Conservation (phyloP, 2,329 filamentous ascomycete genomes). For the Elsinoe ampelina region DNA sequence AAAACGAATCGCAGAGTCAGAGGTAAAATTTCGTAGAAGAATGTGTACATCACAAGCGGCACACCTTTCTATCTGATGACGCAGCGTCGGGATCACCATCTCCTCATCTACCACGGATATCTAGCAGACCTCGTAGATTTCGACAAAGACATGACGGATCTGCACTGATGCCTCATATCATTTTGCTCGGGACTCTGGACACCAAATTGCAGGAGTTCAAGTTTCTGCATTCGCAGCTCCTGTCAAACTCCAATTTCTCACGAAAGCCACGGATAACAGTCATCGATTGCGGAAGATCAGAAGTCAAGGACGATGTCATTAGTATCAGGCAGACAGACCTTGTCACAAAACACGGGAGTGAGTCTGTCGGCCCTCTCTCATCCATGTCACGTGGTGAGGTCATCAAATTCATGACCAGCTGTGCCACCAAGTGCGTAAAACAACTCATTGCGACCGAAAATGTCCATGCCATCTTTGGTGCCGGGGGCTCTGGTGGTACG, state of each 20-base stretch:
- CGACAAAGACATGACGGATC: not conserved
- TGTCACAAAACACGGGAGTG: conserved; percentile 26
- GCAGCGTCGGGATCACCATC: too few relatives aligned
- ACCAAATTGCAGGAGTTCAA: conserved; percentile 54
- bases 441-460: conserved; percentile 46
- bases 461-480: conserved; percentile 46
- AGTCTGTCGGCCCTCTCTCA: conserved; percentile 23
- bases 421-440: conserved; percentile 36
- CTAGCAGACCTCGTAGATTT: not conserved
- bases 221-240: conserved; percentile 43
- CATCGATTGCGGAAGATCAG: conserved; percentile 47
- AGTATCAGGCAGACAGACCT: conserved; percentile 38
- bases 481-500: conserved; percentile 56
- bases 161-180: conserved; percentile 31
- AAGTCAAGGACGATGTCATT: conserved; percentile 38
- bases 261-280: conserved; percentile 32
- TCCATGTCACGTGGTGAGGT: conserved; percentile 45
- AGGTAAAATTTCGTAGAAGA: not conserved
- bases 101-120: too few relatives aligned
- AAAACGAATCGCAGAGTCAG: not conserved
- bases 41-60: not conserved
- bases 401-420: conserved; percentile 46
- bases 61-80: too few relatives aligned
- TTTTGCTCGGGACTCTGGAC: conserved; percentile 55
- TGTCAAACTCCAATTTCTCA: conserved; percentile 14